Conservation (phyloP, 345 rosid genomes). For the Geranium brycei region DNA sequence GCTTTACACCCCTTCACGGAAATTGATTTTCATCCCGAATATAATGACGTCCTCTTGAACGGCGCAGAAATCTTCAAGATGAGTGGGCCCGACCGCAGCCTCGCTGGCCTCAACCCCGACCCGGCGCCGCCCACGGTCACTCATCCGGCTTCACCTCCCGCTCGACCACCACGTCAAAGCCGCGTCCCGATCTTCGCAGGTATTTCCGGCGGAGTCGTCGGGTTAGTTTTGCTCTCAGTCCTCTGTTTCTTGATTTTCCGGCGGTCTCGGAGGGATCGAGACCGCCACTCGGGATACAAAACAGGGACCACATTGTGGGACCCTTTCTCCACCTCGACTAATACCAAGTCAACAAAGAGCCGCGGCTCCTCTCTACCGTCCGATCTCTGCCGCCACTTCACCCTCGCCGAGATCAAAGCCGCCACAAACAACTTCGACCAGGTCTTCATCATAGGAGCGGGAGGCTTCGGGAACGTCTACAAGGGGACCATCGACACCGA, state of each 20-base stretch:
- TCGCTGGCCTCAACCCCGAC: conserved; percentile 14
- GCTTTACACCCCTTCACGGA: conserved; percentile 9
- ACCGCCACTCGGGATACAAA: neutral
- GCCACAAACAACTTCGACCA: conserved; percentile 17
- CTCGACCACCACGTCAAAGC: neutral
- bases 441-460: conserved; percentile 14
- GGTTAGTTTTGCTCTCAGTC: neutral
- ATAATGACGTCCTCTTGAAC: conserved; percentile 17
- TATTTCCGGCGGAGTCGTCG: conserved; percentile 1
- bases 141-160: neutral
- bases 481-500: conserved; percentile 18
- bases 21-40: neutral
- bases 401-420: conserved; percentile 13
- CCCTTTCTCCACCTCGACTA: no score
- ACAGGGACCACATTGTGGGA: conserved; percentile 1
- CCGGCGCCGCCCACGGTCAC: neutral
- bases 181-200: conserved; percentile 1
- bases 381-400: conserved; percentile 15
- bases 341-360: no score
- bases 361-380: conserved; percentile 4
- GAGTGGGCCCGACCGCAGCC: conserved; percentile 5
- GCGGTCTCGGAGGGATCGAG: neutral
- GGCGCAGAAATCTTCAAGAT: conserved; percentile 23
- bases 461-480: conserved; percentile 25
- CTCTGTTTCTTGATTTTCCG: conserved; percentile 5